Conservation (phyloP, 345 rosid species). For the Salix exigua region DNA sequence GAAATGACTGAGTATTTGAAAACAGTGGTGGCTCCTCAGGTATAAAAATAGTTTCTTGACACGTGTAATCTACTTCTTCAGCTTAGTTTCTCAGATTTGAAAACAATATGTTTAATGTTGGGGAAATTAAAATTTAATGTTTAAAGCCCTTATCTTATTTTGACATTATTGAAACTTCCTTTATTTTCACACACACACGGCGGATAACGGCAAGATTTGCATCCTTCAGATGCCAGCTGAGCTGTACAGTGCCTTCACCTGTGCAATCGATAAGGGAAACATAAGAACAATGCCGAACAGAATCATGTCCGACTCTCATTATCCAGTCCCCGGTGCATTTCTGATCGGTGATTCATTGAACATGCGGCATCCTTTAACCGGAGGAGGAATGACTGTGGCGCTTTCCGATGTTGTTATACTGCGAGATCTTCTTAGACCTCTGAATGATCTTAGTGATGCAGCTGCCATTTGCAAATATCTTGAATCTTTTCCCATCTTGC, state of each 20-base stretch:
- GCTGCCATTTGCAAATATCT: constrained; percentile 45
- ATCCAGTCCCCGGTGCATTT: constrained; percentile 52
- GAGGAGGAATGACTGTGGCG: constrained; percentile 67
- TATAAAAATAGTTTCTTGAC: background rate
- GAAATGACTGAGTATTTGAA: constrained; percentile 63
- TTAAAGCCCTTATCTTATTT: too few relatives aligned
- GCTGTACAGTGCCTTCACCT: constrained; percentile 35
- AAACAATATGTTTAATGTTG: too few relatives aligned
- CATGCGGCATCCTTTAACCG: constrained; percentile 63
- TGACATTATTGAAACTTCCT: too few relatives aligned
- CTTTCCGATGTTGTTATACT: constrained; percentile 50
- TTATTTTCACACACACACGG: background rate
- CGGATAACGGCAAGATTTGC: background rate
- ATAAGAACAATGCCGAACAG: constrained; percentile 54
- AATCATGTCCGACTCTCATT: constrained; percentile 57
- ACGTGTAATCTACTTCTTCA: background rate
- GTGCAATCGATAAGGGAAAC: constrained; percentile 43
- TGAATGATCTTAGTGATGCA: constrained; percentile 40
- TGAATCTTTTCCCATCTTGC: constrained; percentile 47
- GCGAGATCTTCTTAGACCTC: constrained; percentile 44
- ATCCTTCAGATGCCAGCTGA: constrained; percentile 38
- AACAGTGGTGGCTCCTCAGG: constrained; percentile 50
- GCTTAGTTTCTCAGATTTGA: too few relatives aligned
- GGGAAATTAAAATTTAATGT: too few relatives aligned
- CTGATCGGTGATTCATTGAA: constrained; percentile 55